Evolutionary conservation across 2,329 filamentous ascomycete species (phyloP).

Genomic region (Colletotrichum tropicicola): DNA sequence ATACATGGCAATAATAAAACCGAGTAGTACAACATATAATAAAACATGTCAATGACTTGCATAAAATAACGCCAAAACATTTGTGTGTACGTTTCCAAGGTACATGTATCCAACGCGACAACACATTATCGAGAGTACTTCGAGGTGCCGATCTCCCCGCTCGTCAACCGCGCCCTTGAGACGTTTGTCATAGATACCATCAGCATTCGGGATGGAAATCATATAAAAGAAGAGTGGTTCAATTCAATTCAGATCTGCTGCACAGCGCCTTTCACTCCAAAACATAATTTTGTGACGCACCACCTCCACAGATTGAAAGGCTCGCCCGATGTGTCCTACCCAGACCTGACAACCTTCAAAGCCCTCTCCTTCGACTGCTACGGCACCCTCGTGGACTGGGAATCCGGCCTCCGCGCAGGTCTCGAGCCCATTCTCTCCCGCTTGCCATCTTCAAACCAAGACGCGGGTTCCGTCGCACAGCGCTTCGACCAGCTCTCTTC

Average conservation of each 20-base stretch:
- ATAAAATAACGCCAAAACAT: too few species aligned
- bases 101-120: too few species aligned
- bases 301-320: neutral
- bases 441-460: slow-evolving; percentile 47
- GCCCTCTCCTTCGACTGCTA: slow-evolving; percentile 80
- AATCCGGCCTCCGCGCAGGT: slow-evolving; percentile 67
- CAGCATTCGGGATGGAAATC: neutral
- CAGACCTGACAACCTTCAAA: slow-evolving; percentile 35
- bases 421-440: slow-evolving; percentile 58
- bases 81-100: too few species aligned
- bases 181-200: too few species aligned
- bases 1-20: too few species aligned
- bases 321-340: neutral
- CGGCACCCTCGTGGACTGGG: slow-evolving; percentile 83
- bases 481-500: slow-evolving; percentile 56
- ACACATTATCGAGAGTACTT: too few species aligned
- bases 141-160: too few species aligned
- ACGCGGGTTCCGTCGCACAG: slow-evolving; percentile 46
- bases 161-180: too few species aligned
- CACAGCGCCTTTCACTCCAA: neutral
- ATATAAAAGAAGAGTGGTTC: neutral
- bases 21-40: too few species aligned
- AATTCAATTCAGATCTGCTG: too few species aligned
- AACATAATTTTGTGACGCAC: neutral
- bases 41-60: too few species aligned